Evolutionary conservation across 345 rosid genomes (phyloP).

Genomic region (Aquilaria malaccensis): DNA sequence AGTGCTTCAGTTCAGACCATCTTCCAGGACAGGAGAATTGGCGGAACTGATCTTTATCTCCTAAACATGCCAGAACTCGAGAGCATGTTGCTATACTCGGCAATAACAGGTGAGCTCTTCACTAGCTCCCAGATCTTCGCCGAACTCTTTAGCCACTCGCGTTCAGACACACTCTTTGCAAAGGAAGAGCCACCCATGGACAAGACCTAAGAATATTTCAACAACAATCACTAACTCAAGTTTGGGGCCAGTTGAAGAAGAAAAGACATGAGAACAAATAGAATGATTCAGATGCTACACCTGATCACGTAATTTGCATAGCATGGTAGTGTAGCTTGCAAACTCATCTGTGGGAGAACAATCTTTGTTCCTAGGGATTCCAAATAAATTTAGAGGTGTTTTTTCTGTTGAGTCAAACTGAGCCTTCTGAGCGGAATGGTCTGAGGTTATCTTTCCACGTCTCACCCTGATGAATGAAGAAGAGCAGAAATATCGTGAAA

Average conservation of each 20-base stretch:
- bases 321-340: constrained; percentile 42
- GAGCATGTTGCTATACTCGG: constrained; percentile 51
- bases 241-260: neutral
- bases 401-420: constrained; percentile 19
- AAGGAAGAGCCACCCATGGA: constrained; percentile 52
- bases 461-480: constrained; percentile 45
- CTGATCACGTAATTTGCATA: constrained; percentile 59
- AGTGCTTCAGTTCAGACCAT: too few species aligned
- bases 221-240: neutral
- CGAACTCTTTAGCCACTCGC: constrained; percentile 77
- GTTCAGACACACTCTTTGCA: constrained; percentile 55
- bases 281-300: constrained; percentile 15
- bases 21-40: constrained; percentile 28
- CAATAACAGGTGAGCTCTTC: constrained; percentile 53
- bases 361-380: constrained; percentile 47
- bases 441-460: constrained; percentile 22
- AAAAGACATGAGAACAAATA: neutral
- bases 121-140: constrained; percentile 83
- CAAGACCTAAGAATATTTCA: constrained; percentile 36
- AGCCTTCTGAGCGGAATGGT: neutral
- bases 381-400: constrained; percentile 27
- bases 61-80: constrained; percentile 57
- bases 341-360: constrained; percentile 34
- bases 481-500: constrained; percentile 37
- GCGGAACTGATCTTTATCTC: constrained; percentile 25